Evolutionary conservation across 2,329 filamentous ascomycete species (phyloP).

Genomic region (Penicillium sp.): DNA sequence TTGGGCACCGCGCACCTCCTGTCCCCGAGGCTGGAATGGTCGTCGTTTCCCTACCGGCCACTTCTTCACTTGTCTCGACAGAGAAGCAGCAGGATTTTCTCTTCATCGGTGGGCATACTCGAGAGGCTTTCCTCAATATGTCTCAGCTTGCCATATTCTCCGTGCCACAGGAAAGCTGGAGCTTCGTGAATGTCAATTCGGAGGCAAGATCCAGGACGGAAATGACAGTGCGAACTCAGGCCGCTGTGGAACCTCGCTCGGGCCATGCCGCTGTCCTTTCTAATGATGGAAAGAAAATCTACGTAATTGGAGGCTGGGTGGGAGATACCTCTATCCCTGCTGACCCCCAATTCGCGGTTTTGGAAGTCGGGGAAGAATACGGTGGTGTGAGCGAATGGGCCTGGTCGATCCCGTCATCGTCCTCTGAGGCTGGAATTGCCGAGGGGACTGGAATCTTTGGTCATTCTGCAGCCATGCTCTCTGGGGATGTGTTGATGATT

Average conservation of each 20-base stretch:
- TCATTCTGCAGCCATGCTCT: conserved; percentile 58
- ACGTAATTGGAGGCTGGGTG: conserved; percentile 89
- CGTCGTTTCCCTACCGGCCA: conserved; percentile 67
- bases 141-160: conserved; percentile 83
- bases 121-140: conserved; percentile 85
- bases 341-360: conserved; percentile 71
- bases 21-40: conserved; percentile 83
- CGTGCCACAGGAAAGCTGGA: conserved; percentile 81
- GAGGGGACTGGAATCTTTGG: conserved; percentile 54
- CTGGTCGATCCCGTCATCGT: conserved; percentile 41
- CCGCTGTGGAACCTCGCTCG: conserved; percentile 69
- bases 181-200: conserved; percentile 64
- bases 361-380: conserved; percentile 71
- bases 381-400: conserved; percentile 48
- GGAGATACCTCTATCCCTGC: conserved; percentile 73
- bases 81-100: conserved; percentile 72
- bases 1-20: conserved; percentile 57
- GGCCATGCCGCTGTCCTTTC: conserved; percentile 82
- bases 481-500: conserved; percentile 59
- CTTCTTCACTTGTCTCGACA: conserved; percentile 53
- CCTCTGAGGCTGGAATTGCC: conserved; percentile 35
- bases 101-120: conserved; percentile 79
- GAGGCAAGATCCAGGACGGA: conserved; percentile 50
- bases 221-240: conserved; percentile 50
- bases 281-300: conserved; percentile 69